These are phyloP conservation scores for Nicotiana tomentosiformis DNA, from an alignment of 257 asterid species.

Conservation along the genomic window DNA sequence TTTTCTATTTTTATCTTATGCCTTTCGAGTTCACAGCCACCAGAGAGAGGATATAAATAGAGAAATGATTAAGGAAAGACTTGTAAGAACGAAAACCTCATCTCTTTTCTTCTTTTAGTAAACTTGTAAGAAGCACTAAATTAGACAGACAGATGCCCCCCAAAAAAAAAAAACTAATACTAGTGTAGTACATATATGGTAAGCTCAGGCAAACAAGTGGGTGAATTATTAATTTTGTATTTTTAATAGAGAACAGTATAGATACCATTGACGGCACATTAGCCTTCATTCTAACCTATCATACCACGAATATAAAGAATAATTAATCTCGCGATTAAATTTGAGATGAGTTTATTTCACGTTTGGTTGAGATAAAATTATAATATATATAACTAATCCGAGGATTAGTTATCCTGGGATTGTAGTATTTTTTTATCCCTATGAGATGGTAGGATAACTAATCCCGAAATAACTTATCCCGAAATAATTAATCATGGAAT, in stretches of 20 bases:
- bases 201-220: neutral
- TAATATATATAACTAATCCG: no score
- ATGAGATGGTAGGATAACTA: no score
- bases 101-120: slow-evolving; percentile 35
- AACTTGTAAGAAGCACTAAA: slow-evolving; percentile 15
- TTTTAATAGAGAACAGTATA: neutral
- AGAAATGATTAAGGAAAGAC: slow-evolving; percentile 22
- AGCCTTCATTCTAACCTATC: no score
- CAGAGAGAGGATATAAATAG: neutral
- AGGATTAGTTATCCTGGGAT: no score
- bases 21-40: neutral
- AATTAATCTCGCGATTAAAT: no score
- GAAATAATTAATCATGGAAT: no score
- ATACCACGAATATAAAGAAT: no score
- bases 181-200: neutral
- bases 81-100: slow-evolving; percentile 14
- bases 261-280: neutral
- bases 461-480: no score
- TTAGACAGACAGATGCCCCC: slow-evolving; percentile 1
- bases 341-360: no score
- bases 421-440: no score
- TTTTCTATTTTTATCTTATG: neutral
- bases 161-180: neutral
- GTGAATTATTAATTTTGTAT: neutral
- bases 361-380: no score